These are phyloP conservation scores for Daldinia eschscholtzii DNA, from an alignment of 2,329 filamentous ascomycete species.

Conservation along the genomic window DNA sequence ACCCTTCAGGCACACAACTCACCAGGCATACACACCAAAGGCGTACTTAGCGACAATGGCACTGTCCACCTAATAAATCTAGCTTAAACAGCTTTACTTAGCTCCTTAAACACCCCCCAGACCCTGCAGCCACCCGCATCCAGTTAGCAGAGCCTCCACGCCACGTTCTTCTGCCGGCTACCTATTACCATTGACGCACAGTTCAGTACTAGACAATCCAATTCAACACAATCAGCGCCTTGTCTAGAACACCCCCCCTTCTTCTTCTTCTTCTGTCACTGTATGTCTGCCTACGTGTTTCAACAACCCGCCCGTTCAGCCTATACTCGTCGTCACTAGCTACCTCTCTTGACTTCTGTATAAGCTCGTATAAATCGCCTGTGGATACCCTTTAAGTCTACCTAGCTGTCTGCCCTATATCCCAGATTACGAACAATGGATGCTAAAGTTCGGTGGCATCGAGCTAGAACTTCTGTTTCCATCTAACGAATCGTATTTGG, in stretches of 20 bases:
- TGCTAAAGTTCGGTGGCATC: slow-evolving; percentile 54
- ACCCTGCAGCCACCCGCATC: slow-evolving; percentile 51
- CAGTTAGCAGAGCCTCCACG: slow-evolving; percentile 51
- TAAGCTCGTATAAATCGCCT: slow-evolving; percentile 16
- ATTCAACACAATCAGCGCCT: slow-evolving; percentile 24
- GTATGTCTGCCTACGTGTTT: slow-evolving; percentile 45
- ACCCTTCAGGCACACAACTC: background rate
- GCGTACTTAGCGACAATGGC: slow-evolving; percentile 37
- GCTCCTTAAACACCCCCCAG: slow-evolving; percentile 20
- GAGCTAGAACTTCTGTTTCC: slow-evolving; percentile 46
- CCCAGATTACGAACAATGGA: slow-evolving; percentile 53
- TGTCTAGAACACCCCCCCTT: slow-evolving; percentile 15
- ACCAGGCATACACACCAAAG: background rate
- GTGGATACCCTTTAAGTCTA: slow-evolving; percentile 33
- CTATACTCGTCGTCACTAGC: slow-evolving; percentile 17
- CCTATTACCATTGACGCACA: slow-evolving; percentile 9
- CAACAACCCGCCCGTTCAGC: slow-evolving; percentile 21
- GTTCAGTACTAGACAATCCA: slow-evolving; percentile 21
- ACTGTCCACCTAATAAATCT: slow-evolving; percentile 47
- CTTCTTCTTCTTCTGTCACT: slow-evolving; percentile 15
- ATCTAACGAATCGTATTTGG: slow-evolving; percentile 41
- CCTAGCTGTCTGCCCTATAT: slow-evolving; percentile 26
- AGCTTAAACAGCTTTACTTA: slow-evolving; percentile 19
- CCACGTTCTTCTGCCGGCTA: slow-evolving; percentile 38
- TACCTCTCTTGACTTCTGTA: slow-evolving; percentile 17